Evolutionary conservation across 2,329 filamentous ascomycete genomes (phyloP).

Genomic region (Colletotrichum salicis): DNA sequence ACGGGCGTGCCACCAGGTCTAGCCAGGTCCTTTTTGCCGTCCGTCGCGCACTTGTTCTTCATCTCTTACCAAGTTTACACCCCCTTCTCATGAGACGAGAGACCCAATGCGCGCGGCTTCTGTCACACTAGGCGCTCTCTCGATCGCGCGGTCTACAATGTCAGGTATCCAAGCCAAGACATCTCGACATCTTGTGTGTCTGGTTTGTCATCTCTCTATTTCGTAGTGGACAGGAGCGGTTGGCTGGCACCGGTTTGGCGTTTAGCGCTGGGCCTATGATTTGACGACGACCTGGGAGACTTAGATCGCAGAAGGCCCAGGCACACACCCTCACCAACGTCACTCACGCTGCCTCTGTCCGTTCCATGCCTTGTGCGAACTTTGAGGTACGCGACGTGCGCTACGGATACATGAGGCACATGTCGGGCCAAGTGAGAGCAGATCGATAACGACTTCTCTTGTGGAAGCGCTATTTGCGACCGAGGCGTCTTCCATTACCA

Average conservation of each 20-base stretch:
- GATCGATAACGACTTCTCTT: background rate
- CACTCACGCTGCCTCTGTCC: background rate
- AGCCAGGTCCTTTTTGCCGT: background rate
- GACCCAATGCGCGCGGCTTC: constrained; percentile 28
- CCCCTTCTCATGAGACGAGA: constrained; percentile 18
- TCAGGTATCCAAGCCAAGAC: background rate
- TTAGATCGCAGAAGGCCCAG: constrained; percentile 12
- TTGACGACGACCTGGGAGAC: constrained; percentile 2
- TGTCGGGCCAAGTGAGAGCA: background rate
- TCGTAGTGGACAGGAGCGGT: constrained; percentile 14
- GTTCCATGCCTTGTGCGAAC: constrained; percentile 1
- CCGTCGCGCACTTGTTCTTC: background rate
- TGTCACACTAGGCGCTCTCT: constrained; percentile 9
- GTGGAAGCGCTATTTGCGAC: constrained; percentile 11
- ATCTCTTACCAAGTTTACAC: background rate
- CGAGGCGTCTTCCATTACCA: constrained; percentile 1
- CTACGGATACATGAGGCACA: background rate
- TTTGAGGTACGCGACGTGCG: constrained; percentile 13
- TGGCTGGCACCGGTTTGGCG: constrained; percentile 15
- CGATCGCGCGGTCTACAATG: background rate
- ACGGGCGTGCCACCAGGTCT: background rate
- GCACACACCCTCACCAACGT: constrained; percentile 4
- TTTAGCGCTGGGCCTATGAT: constrained; percentile 29
- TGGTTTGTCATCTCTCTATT: constrained; percentile 1
- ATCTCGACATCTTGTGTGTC: background rate